Evolutionary conservation across 2,329 filamentous ascomycete species (phyloP), one percentile per base, ranked within the genome.

Genomic region (Incumbomyces delicatus): DNA sequence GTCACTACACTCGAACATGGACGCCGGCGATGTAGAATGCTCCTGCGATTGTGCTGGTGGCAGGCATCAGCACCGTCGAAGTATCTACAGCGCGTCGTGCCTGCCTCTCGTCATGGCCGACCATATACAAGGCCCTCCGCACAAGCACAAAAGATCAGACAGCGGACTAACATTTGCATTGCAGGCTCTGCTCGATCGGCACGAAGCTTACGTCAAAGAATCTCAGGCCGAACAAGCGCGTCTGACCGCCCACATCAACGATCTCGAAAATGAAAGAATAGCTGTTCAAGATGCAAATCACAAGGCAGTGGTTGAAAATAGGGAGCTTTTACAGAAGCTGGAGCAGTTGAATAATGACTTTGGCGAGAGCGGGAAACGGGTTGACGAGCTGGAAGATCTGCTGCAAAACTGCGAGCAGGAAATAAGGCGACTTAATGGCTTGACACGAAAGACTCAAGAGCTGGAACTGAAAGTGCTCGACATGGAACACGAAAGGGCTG

Each of bases 131-230:
- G 17, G 35, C 14, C 17, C 41, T 12, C 18, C 14, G 18, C 6
- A 22, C 42, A 37, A 45, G 42, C 42, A 45, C 34, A 45, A 37
- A 31, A 20, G 34, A 38, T 22, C 33, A 18, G 42, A 45, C 22
- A 45, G 50, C 37, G 57, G 56, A 69, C 84, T 94, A 68, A 94
- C 80, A 44, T 85, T 79, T 67, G 71, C 76, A 45, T 66, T 83
- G 49, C 81, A 96, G 92, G 88, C 88, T 50, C 75, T 98, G 47
- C 79, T 98, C 35, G 80, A 84, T 54, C 84, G 90, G 59, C 89
- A 98, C 76, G 89, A 96, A 72, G 81, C 85, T 50, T 95, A 94
- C 67, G 90, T 95, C 75, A 83, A 83, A 57, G 87, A 95, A 64
- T 87, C 89, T 50, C 88, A 95, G 71, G 80, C 81, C 57, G 88